Base-by-base conservation (phyloP, 768 basidiomycete species). In the Boletus edulis region DNA sequence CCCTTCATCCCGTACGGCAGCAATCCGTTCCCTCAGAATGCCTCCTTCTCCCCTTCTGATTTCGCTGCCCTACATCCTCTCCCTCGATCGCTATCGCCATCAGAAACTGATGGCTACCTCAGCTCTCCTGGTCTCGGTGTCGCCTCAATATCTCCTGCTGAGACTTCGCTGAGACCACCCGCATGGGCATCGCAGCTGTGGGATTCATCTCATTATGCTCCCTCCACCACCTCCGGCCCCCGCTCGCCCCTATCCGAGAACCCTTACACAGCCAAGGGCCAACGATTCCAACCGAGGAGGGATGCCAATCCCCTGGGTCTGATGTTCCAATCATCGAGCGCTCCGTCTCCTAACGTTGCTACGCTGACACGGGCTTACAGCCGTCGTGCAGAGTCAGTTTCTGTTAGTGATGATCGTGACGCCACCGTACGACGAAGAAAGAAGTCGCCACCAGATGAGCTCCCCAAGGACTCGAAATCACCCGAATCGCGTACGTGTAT, bases 391-490 rank as follows among this genome's bases (percentile, higher is more conserved):
- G 87, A 86, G 64, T 87, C 86, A 14, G 80, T 81, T 52, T 81
- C 79, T 62, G 70, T 80, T 47, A 74, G 67, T 51, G 78, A 87
- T 51, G 87, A 89, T 59, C 80, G 80, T 54, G 87, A 89, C 69
- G 86, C 84, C 53, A 91, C 89, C n/a, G 74, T 91, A 38, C 81
- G 87, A 57, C 77, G 82, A 57, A 85, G 75, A 69, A 78, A 82
- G 77, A 72, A 75, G 51, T 27, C 49, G 9, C 40, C 56, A 8
- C 61, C 68, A 73, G 71, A 72, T 34, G 69, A 70, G 31, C 53
- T 56, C 51, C 56, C 62, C 51, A 65, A 61, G 40, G 81, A 81
- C 34, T 75, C 71, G 42, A 79, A 76, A 62, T 59, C 74, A 39
- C 68, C 65, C 47, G 78, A 83, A 60, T 72, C 69, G 56, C 69